phyloP scores from a whole-genome alignment of 23 red algal species.

The Cyanidium caldarium region DNA sequence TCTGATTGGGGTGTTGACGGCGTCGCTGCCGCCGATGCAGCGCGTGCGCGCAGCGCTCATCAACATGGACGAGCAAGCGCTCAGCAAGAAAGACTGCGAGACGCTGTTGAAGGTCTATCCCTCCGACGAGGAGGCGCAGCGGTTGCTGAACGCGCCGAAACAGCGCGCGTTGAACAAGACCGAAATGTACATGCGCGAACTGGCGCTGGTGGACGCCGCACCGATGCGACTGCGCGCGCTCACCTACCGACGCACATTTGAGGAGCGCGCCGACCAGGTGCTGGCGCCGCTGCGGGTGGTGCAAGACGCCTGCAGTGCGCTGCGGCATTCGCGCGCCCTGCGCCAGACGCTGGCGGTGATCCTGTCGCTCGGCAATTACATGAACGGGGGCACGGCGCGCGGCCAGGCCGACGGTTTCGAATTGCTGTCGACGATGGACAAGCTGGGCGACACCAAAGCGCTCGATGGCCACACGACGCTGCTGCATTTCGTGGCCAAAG shows the following conservation, averaged over 20 bases:
- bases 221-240: slow-evolving; percentile 1
- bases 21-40: slow-evolving; percentile 9
- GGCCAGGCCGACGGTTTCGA: slow-evolving; percentile 89
- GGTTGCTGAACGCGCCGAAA: not conserved
- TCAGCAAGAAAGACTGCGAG: slow-evolving; percentile 7
- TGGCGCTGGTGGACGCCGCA: not conserved
- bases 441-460: slow-evolving; percentile 1
- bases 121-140: not conserved
- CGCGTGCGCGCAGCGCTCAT: not conserved
- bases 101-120: slow-evolving; percentile 14
- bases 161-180: not conserved
- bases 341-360: slow-evolving; percentile 42
- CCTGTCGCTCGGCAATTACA: slow-evolving; percentile 76
- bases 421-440: slow-evolving; percentile 10
- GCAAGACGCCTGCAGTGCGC: not conserved
- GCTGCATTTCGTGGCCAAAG: not conserved
- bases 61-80: slow-evolving; percentile 11
- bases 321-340: not conserved
- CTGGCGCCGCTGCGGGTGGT: not conserved
- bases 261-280: slow-evolving; percentile 1
- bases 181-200: not conserved
- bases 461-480: slow-evolving; percentile 3
- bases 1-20: slow-evolving; percentile 5
- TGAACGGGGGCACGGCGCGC: slow-evolving; percentile 78
- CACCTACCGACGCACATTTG: not conserved